A percentile compares a stretch with the other conserved stretches of the same genome.
Evolutionary conservation across 352 stramenopile species (phyloP).

Genomic region (Pythium volutum): DNA sequence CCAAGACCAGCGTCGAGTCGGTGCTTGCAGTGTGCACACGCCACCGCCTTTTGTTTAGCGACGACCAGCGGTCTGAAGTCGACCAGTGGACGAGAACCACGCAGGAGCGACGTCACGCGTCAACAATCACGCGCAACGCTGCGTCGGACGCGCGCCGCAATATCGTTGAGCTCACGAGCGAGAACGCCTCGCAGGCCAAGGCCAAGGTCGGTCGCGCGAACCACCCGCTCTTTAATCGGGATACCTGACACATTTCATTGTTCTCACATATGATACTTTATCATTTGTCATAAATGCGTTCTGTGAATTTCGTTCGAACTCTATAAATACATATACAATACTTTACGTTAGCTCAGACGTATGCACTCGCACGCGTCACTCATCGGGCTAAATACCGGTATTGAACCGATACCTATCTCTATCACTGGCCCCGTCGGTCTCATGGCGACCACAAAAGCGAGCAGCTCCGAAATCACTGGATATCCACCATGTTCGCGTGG

Average conservation of each 20-base stretch:
- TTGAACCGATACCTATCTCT: neutral
- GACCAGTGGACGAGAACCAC: constrained; percentile 67
- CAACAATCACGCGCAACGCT: constrained; percentile 31
- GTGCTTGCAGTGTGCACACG: constrained; percentile 54
- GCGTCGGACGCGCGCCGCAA: constrained; percentile 66
- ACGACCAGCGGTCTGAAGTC: constrained; percentile 44
- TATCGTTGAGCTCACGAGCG: constrained; percentile 34
- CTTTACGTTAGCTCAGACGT: neutral
- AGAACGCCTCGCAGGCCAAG: constrained; percentile 43
- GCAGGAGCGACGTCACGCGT: constrained; percentile 44
- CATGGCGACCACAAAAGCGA: constrained; percentile 16
- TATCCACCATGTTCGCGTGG: constrained; percentile 49
- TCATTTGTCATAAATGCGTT: neutral
- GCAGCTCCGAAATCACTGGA: constrained; percentile 21
- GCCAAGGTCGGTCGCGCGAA: constrained; percentile 60
- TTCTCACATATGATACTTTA: neutral
- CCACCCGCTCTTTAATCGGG: constrained; percentile 76
- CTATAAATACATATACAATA: neutral
- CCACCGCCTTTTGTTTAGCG: constrained; percentile 48
- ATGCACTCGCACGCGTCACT: too few relatives aligned
- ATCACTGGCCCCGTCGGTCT: constrained; percentile 16
- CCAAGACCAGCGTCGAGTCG: constrained; percentile 54
- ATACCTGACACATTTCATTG: constrained; percentile 26
- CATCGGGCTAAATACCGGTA: constrained; percentile 16
- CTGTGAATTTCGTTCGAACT: neutral